Evolutionary conservation across 78 protist species (phyloP), one percentile per base, ranked within the genome.

Genomic region (Dictyostelium firmibasis): DNA sequence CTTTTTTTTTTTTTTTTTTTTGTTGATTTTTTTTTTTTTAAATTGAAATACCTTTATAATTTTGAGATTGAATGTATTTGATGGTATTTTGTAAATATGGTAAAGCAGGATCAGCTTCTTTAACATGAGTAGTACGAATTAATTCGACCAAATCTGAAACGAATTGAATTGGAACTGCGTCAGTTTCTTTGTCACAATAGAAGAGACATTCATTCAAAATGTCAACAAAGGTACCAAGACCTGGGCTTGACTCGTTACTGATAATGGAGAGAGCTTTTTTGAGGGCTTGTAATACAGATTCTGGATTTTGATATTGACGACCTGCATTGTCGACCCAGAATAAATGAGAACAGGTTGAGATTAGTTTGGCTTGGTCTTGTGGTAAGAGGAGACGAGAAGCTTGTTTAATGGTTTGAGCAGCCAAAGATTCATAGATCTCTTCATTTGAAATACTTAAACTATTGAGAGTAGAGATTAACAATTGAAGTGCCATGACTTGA

Each of bases 311-410:
- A 79, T 92, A 83, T 92, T 92, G 85, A 50, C 92, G 72, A 57
- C 60, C 67, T 6, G 38, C 70, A 67, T 89, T 47, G 36, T 47
- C 97, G 16, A 95, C 91, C 99, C 98, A 97, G 97, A 98, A 99
- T 6, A 99, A 70, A 57, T 97, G 96, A 1, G 99, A 60, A 83
- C 92, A 76, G 8, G 81, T 4, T n/a, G 69, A 38, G n/a, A 97
- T 96, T 25, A 95, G 92, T 43, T 98, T 97, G 85, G 97, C 77
- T 95, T 98, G 99, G 92, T 99, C 99, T 36, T 97, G 97, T 77
- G 97, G 94, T 72, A 96, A 86, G 41, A 98, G 93, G 8, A 44
- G 92, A 38, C 69, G 91, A 16, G 95, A 81, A 10, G 83, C 96
- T 92, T 76, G 97, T 75, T 83, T 96, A 67, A 85, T 86, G 36